Base-by-base conservation (phyloP, 176 grass and related monocot species). In the Rhipidocladum racemiflorum region DNA sequence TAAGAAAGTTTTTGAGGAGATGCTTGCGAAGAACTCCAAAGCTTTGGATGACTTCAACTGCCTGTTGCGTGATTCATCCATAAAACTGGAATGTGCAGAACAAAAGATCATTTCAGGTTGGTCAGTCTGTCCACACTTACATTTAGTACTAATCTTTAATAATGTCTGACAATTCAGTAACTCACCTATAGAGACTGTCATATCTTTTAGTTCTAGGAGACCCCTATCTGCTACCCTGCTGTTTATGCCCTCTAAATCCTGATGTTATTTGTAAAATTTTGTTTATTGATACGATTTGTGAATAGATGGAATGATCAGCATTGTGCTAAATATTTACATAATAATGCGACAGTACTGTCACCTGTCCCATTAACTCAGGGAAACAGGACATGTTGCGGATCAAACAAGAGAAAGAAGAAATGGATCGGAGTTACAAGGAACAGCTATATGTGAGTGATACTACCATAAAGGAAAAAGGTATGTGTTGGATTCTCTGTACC, bases 361-460 rank as follows among this genome's bases (percentile, higher is more conserved):
- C 40, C n/a, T 82, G 61, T 79, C 46, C 54, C 40, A 59, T 83
- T 85, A 44, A 67, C 61, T 66, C 78, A 94, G 95, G 88, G 32
- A 82, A 89, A 63, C 88, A 95, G 85, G 88, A 88, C 75, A 84
- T 91, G 25, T 73, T 88, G 85, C 75, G 70, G 60, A 79, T 97
- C 77, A 88, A 84, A 89, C 87, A 84, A 69, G 89, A 97, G 83
- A 97, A 94, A 84, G 88, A 97, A 82, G 84, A 94, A 84, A 87
- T 91, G 75, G 86, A 94, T 67, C 88, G 38, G 63, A 70, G 83
- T 81, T 85, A 92, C 75, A 91, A 72, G 60, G 74, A 91, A 50
- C 72, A 85, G 46, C 55, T 89, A 20, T 82, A 60, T 84, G 69
- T 75, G 81, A 87, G 85, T 82, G 81, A 91, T 79, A 84, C 50